Base-by-base conservation (phyloP, 2,329 filamentous ascomycete genomes). In the Waltergamsia citrina region DNA sequence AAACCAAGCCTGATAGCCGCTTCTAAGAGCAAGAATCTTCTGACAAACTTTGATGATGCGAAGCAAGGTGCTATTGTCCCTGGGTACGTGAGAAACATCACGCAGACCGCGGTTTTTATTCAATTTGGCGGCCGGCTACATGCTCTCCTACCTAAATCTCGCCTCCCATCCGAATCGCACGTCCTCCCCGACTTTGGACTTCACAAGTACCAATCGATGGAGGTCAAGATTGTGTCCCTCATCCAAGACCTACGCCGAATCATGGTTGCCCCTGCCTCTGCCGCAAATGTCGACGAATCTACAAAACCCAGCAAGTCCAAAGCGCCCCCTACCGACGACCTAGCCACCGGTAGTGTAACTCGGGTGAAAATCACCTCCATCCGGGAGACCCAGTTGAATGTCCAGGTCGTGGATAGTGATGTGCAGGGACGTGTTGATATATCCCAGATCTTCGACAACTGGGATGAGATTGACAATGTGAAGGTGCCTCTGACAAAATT, bases 361-460 rank as follows among this genome's bases (percentile, higher is more conserved):
- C 86, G 84, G 51, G 90, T 84, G 25, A 81, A 72, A 45, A 74
- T 98, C 29, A 73, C 74, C n/a, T 85, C 85, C 0, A 65, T 95
- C 50, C 94, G 94, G 57, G 80, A 81, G 32, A 95, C 90, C 0
- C 92, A 98, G 53, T 65, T 96, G 36, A 96, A 96, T 45, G 86
- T 98, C 6, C 76, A 84, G 44, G 69, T 96, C 33, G 81, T 85
- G 28, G 85, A 93, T 50, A 54, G 42, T 23, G 46, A 58, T 12
- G 69, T 94, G 7, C 85, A 93, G 52, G 92, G 90, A n/a, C 85
- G 92, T 14, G 79, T 98, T 39, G 90, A 95, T 50, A 75, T 92
- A 6, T 93, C 92, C 2, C 86, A 96, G 53, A 62, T 88, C 10
- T 98, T 94, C 53, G 84, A 95, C 53, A 69, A 68, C 9, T 95